These are phyloP conservation scores for Casuarina cunninghamiana DNA, from an alignment of 306 rosid species.

Conservation along the genomic window DNA sequence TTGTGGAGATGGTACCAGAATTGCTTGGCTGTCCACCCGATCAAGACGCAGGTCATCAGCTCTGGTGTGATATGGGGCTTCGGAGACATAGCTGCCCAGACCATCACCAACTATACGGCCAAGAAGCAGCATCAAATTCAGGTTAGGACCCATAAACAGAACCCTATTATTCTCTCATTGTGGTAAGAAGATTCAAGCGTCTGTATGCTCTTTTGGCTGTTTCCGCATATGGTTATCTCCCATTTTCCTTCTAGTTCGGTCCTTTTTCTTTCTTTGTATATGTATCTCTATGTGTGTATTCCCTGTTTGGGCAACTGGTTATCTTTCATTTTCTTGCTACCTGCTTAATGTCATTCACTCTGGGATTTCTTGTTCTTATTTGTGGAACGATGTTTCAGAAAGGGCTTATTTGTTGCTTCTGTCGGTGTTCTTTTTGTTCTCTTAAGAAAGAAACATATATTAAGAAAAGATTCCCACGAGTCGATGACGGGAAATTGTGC, in stretches of 20 bases:
- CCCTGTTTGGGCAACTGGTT: conserved; percentile 20
- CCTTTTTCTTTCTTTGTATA: background rate
- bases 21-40: conserved; percentile 55
- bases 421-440: background rate
- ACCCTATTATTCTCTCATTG: background rate
- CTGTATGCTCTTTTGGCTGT: conserved; percentile 1
- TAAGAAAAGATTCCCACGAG: background rate
- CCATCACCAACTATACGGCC: conserved; percentile 38
- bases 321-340: conserved; percentile 3
- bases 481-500: background rate
- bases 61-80: conserved; percentile 60
- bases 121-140: conserved; percentile 18
- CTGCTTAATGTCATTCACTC: conserved; percentile 5
- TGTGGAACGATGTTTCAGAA: background rate
- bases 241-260: background rate
- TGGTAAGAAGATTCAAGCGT: background rate
- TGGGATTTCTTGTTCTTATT: background rate
- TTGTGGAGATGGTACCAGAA: conserved; percentile 60
- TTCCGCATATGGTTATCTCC: background rate
- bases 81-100: conserved; percentile 64
- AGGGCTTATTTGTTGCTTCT: background rate
- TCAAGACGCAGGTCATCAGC: conserved; percentile 62
- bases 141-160: conserved; percentile 9
- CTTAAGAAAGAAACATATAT: background rate
- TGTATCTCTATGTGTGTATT: background rate